Base-by-base conservation (phyloP, 805 yeast genomes). In the Candida qinlingensis region DNA sequence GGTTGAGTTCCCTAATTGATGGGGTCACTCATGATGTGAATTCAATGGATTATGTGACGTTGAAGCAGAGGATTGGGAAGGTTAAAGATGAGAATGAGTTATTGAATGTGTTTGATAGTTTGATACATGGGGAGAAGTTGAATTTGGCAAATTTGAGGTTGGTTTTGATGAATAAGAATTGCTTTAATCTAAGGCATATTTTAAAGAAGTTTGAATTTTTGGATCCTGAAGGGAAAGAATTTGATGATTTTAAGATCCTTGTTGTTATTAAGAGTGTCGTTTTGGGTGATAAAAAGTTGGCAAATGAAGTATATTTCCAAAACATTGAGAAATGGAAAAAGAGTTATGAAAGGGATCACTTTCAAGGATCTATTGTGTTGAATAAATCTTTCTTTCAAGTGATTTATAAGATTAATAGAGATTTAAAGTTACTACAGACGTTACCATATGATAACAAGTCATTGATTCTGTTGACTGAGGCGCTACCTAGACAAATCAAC, bases 311-410 rank as follows among this genome's bases (percentile, higher is more conserved):
- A 12, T 49, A 49, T 38, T 34, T 46, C n/a, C 10, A 34, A 7
- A 49, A 46, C 28, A 27, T 43, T 12, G 29, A 31, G 7, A 5
- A 10, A 4, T 49, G 52, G 52, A 35, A 43, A 2, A n/a, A 29
- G 4, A 28, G 46, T 11, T 41, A 34, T 11, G 42, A 46, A 35
- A 27, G 42, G 19, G 39, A 40, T 8, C 10, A 6, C 26, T 28
- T 42, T 9, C 27, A 25, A 6, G 13, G 29, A 11, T 45, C 52
- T 12, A 28, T 46, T 3, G n/a, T 49, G 12, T 36, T 43, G 30
- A 39, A 36, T 4, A 49, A 49, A 36, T 49, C 52, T 8, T 41
- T 49, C 4, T 49, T 39, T 13, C 52, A 49, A 41, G 39, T 49
- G 30, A 40, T 46, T 9, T 41, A 46, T 12, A 46, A 46, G 36